Conservation (phyloP, 345 rosid species). For the Euphorbia lathyris region DNA sequence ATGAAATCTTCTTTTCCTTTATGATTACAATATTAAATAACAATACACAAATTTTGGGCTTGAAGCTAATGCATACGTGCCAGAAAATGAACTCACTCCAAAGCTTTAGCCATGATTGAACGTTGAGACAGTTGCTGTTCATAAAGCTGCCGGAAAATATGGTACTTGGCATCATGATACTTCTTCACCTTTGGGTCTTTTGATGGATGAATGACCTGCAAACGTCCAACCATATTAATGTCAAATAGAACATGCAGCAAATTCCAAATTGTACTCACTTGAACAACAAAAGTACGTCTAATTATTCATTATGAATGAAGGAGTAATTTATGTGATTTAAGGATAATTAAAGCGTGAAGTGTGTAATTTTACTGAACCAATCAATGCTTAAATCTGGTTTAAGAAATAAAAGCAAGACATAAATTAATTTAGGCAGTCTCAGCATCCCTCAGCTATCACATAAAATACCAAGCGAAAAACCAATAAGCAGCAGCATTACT, state of each 20-base stretch:
- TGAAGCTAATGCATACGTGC: background rate
- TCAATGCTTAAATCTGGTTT: background rate
- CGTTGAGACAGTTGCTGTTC: slow-evolving; percentile 76
- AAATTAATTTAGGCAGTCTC: background rate
- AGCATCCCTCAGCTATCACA: background rate
- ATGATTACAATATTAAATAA: no score
- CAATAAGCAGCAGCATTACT: background rate
- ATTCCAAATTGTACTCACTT: background rate
- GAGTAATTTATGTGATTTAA: background rate
- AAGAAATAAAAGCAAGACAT: background rate
- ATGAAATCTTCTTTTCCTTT: no score
- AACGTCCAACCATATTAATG: background rate
- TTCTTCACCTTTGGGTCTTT: slow-evolving; percentile 72
- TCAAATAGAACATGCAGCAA: background rate
- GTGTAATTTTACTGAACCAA: background rate
- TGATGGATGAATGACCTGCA: slow-evolving; percentile 78
- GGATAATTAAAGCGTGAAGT: background rate
- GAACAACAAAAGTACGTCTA: background rate
- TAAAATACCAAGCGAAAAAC: background rate
- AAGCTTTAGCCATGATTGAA: slow-evolving; percentile 62
- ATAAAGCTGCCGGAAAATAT: slow-evolving; percentile 66
- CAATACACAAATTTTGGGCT: background rate
- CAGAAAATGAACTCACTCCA: slow-evolving; percentile 24
- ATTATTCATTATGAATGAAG: background rate
- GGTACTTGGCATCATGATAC: slow-evolving; percentile 88